Percentiles rank a stretch among this genome's conserved stretches.
Evolutionary conservation across 495 filamentous ascomycete species (phyloP).

Genomic region (Penicillium cinerascens): DNA sequence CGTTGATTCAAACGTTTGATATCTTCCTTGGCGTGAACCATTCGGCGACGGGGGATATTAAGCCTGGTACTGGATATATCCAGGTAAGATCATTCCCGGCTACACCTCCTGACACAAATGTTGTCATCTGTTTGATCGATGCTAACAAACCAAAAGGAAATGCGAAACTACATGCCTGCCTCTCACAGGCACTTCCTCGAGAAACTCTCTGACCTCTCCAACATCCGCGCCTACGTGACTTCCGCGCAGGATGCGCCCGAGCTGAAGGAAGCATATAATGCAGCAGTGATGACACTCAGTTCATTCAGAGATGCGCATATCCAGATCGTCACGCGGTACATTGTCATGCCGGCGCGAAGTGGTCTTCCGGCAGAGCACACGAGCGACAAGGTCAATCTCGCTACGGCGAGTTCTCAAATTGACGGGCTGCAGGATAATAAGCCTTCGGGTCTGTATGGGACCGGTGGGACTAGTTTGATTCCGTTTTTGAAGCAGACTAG

Average conservation of each 20-base stretch:
- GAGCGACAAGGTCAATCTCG: conserved; percentile 26
- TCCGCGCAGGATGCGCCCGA: conserved; percentile 51
- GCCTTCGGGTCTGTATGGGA: conserved; percentile 60
- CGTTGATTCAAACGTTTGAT: conserved; percentile 90
- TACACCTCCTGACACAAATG: background rate
- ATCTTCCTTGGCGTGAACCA: conserved; percentile 85
- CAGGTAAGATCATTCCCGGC: conserved; percentile 20
- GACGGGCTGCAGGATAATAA: conserved; percentile 17
- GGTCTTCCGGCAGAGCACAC: conserved; percentile 10
- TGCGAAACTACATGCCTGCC: conserved; percentile 96
- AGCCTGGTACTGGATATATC: conserved; percentile 31
- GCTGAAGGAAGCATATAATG: conserved; percentile 78
- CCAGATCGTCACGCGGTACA: conserved; percentile 90
- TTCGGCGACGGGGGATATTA: conserved; percentile 73
- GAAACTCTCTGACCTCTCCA: conserved; percentile 67
- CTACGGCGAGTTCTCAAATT: conserved; percentile 25
- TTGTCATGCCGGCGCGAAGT: conserved; percentile 57
- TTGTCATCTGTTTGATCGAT: background rate
- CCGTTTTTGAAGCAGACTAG: conserved; percentile 88
- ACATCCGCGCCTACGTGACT: conserved; percentile 78
- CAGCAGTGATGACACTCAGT: conserved; percentile 76
- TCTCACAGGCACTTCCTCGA: conserved; percentile 84
- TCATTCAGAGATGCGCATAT: conserved; percentile 87
- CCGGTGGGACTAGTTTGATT: conserved; percentile 86
- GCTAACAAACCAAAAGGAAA: conserved; percentile 52